Base-by-base conservation (phyloP, 2,329 filamentous ascomycete genomes). In the Thielaviopsis ethacetica region DNA sequence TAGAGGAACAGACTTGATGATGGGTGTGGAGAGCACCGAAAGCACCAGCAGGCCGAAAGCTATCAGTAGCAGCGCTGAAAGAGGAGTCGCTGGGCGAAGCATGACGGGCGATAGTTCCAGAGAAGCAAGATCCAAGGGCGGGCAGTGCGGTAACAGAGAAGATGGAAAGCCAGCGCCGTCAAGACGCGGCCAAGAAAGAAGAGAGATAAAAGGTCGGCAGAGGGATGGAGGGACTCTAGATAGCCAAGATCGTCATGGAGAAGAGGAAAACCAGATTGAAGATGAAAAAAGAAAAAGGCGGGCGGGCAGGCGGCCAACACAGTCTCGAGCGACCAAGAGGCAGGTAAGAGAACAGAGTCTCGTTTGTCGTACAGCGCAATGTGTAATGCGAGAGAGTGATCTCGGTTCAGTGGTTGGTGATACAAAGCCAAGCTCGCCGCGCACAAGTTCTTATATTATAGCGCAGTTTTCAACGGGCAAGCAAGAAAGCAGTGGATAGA, bases 51-150 rank as follows among this genome's bases (percentile, higher is more conserved):
- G 76, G 63, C 78, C 85, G 71, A 98, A 96, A 64, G 91, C 90
- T 67, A 81, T 78, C 63, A 94, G 80, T 67, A 97, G 85, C 69
- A 97, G 75, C 65, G 95, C 76, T 65, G 91, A 84, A 69, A 98
- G 76, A 65, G 93, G 91, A 62, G 93, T 97, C 62, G 93, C 91
- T 63, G 93, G 91, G 68, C 91, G 88, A 70, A 97, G 76, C 82
- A 95, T 88, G 74, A 74, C 83, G 75, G 38, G 68, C 66, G 64
- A 63, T 61, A 64, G 62, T 61, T 65, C 63, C 49, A 68, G 66
- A 57, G 55, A 53, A 62, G 59, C 58, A 61, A 60, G 59, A 61
- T 59, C 60, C 53, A 26, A 50, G 44, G 30, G 24, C 41, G n/a
- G 13, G 24, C 19, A 44, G 38, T 5, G 56, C 21, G 27, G 52